Base-by-base conservation (phyloP, 148 eudicot genomes). In the Selenicereus undatus region DNA sequence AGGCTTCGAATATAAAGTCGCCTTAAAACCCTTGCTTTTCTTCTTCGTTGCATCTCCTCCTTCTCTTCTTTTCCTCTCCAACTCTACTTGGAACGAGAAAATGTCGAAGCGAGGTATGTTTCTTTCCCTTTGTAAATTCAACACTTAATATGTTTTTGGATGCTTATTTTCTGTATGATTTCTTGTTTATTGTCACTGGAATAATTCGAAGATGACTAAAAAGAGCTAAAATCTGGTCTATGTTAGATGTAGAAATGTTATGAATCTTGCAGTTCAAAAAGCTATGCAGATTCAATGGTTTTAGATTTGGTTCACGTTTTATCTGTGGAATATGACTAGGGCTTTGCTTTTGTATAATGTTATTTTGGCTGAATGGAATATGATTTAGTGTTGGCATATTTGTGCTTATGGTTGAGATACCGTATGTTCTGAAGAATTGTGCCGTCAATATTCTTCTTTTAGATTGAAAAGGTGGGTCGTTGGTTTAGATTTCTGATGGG, bases 61-160 rank as follows among this genome's bases (percentile, higher is more conserved):
- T 52, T 12, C 11, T 52, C 18, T 52, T 17, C 58, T 11, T 12
- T 52, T n/a, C 22, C 71, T 66, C 71, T 66, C 35, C 71, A 65
- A 11, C 26, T 65, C 70, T n/a, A 8, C 32, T 14, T 2, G 70
- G 70, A 11, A 26, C 30, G 18, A 36, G 36, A 66, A 66, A 66
- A 66, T 66, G 71, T 66, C 71, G 35, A 66, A 66, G 71, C 71
- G 71, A 66, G 71, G 71, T 66, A 66, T 27, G 17, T 27, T 27
- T 66, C 35, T 27, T 27, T 14, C 35, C 30, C 16, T 3, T 3
- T 2, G 17, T 24, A 3, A 66, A 27, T 11, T 66, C 35, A 66
- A 1, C 6, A 3, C 27, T n/a, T n/a, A 0, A n/a, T 27, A 3
- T 66, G 29, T 66, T 8, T 27, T 2, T 66, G 16, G 12, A n/a